phyloP scores from a whole-genome alignment of 257 asterid species.

The Solanum pennellii region DNA sequence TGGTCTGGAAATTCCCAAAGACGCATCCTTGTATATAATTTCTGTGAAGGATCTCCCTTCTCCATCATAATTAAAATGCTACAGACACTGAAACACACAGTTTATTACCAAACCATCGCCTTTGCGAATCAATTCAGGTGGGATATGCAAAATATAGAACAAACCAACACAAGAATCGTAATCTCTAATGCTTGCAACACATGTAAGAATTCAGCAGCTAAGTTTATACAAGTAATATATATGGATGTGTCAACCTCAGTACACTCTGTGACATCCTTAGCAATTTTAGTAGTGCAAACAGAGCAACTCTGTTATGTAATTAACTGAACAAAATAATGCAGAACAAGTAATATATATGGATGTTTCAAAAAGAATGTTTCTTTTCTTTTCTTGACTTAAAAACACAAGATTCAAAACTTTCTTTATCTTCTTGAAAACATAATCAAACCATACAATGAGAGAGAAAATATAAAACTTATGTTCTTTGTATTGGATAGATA shows the following conservation, averaged over 20 bases:
- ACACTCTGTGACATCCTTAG: neutral
- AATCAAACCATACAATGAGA: neutral
- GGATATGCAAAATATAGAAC: neutral
- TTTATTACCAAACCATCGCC: neutral
- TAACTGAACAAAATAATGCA: neutral
- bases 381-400: neutral
- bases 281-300: neutral
- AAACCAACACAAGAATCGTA: neutral
- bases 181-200: neutral
- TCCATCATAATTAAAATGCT: slow-evolving; percentile 54
- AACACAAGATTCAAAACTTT: neutral
- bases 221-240: neutral
- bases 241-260: neutral
- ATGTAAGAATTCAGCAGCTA: neutral
- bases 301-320: neutral
- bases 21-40: slow-evolving; percentile 67
- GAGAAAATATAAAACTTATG: neutral
- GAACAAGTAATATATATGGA: no score
- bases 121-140: neutral
- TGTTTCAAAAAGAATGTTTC: neutral
- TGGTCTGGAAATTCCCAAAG: slow-evolving; percentile 89
- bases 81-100: neutral
- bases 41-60: slow-evolving; percentile 59
- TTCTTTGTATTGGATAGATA: neutral
- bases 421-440: neutral